Base-by-base conservation (phyloP, 2,329 filamentous ascomycete genomes). In the Fusarium annulatum region DNA sequence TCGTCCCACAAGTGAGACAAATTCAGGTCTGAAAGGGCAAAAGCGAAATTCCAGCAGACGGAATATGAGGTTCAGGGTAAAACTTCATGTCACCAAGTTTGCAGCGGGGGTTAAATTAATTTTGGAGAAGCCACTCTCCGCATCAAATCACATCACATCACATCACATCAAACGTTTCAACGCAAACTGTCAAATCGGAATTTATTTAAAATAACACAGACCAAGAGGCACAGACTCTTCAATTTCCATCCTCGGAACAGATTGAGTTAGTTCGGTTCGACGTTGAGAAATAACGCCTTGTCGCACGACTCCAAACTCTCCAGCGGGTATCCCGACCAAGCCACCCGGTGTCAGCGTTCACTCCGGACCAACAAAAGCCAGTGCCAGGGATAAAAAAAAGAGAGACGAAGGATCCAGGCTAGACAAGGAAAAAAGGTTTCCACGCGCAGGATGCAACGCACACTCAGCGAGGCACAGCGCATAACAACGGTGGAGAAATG, bases 401-500 rank as follows among this genome's bases (percentile, higher is more conserved):
- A 14, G 21, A 26, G 28, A 15, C 36, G 15, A 63, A 51, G 36
- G 30, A 42, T 48, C 34, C 28, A 38, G 19, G 18, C 59, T 64
- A 64, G 51, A 36, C 42, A 23, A 30, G 41, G 66, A 59, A 16
- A 30, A 42, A 38, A 21, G 21, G n/a, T 45, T 45, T 63, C 58
- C 46, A 63, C 15, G 18, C 62, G n/a, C 61, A 56, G 63, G 56
- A 36, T 68, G 55, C 39, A 36, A 30, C 48, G 8, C 49, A 49
- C 36, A 36, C 42, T 26, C 23, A 26, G 11, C 30, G 67, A 42
- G 67, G 41, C 39, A 58, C 33, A 42, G 33, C 55, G 15, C 26
- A 39, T 16, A 23, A 53, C n/a, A 51, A 51, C 61, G 38, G 56
- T 64, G 61, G 61, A 61, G 43, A 61, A 64, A 61, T 61, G 45